A percentile compares a stretch with the other conserved stretches of the same genome.
Conservation (phyloP, 805 yeast genomes). For the Sungouiozyma intestinalis region DNA sequence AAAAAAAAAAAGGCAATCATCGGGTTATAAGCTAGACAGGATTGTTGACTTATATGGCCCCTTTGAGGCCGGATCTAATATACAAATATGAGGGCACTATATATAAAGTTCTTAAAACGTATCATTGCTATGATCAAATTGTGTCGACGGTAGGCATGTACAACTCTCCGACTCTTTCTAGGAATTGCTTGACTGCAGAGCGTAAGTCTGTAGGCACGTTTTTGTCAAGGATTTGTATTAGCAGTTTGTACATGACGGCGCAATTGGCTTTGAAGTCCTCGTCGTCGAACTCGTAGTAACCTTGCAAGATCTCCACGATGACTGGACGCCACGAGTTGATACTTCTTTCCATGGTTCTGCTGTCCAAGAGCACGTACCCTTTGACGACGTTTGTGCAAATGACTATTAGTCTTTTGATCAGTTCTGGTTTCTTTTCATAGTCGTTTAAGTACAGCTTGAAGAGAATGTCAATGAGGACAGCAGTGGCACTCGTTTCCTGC, state of each 20-base stretch:
- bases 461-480: constrained; percentile 71
- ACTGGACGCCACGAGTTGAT: constrained; percentile 87
- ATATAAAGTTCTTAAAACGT: no score
- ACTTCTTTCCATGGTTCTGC: constrained; percentile 63
- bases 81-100: no score
- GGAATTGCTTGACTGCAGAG: constrained; percentile 47
- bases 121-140: neutral
- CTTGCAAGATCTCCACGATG: constrained; percentile 76
- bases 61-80: no score
- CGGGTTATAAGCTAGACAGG: no score
- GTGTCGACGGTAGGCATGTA: constrained; percentile 14
- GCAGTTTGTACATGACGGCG: constrained; percentile 49
- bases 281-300: constrained; percentile 66
- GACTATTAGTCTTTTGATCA: constrained; percentile 40
- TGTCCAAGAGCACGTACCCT: constrained; percentile 64
- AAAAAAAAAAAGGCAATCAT: neutral
- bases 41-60: no score
- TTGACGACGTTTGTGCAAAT: constrained; percentile 62
- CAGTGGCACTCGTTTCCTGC: constrained; percentile 86
- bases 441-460: constrained; percentile 55
- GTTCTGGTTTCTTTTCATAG: constrained; percentile 39
- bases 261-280: constrained; percentile 53
- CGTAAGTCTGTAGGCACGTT: constrained; percentile 53
- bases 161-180: constrained; percentile 45
- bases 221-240: constrained; percentile 50